phyloP scores from a whole-genome alignment of 75 land plant species.

The Ceratopteris richardii region DNA sequence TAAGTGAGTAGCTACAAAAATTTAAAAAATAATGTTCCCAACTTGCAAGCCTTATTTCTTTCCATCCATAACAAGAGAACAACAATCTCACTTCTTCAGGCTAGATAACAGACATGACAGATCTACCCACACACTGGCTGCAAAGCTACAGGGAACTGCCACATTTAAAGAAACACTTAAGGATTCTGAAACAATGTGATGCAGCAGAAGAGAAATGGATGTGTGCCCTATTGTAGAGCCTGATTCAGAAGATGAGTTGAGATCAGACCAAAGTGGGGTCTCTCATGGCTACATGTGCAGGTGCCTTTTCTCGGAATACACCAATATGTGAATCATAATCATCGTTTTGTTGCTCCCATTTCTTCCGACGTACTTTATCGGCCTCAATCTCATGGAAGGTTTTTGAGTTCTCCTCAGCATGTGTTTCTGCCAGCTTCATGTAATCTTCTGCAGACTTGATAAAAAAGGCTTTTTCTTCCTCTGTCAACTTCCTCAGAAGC shows the following conservation, averaged over 20 bases:
- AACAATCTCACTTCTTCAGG: no score
- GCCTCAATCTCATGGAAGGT: slow-evolving; percentile 62
- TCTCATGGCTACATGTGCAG: slow-evolving; percentile 38
- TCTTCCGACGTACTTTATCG: slow-evolving; percentile 69
- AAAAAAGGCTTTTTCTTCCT: slow-evolving; percentile 72
- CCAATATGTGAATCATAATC: slow-evolving; percentile 83
- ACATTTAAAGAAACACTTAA: no score
- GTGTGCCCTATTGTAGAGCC: no score
- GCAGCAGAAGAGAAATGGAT: no score
- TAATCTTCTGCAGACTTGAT: slow-evolving; percentile 72
- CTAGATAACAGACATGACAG: no score
- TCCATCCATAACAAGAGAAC: no score
- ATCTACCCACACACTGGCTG: no score
- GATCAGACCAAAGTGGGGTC: slow-evolving; percentile 5
- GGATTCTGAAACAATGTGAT: no score
- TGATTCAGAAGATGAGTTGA: background rate
- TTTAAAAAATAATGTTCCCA: no score
- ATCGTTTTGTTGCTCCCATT: slow-evolving; percentile 50
- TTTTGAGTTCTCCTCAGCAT: slow-evolving; percentile 85
- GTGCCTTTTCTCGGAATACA: slow-evolving; percentile 50
- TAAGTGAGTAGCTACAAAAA: no score
- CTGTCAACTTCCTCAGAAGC: slow-evolving; percentile 84
- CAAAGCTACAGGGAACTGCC: no score
- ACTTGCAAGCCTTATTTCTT: no score
- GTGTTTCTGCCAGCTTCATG: slow-evolving; percentile 53